Base-by-base conservation (phyloP, 225 moss, liverwort and hornwort species). In the Marchantia polymorpha region DNA sequence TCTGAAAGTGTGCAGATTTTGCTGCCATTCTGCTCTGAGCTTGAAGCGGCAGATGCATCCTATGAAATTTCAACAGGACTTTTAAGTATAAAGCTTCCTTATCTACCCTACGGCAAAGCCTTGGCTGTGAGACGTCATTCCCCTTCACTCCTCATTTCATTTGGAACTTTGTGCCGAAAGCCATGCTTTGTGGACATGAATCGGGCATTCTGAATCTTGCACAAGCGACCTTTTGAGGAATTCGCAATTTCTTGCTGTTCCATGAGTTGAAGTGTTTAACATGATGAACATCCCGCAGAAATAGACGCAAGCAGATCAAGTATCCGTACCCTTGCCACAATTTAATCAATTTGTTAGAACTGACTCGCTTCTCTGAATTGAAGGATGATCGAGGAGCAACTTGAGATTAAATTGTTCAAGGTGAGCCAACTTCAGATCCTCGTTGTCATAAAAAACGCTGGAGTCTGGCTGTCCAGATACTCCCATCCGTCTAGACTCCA, bases 1-100 rank as follows among this genome's bases (percentile, higher is more conserved):
- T 65, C 31, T n/a, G 12, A 26, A 17, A 1, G 9, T 19, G 15
- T 48, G 52, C 66, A 78, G 78, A 66, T 78, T 66, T 51, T 51
- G 11, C 78, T 78, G 66, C 67, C 78, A 12, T 78, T 78, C 66
- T 78, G 78, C 30, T 23, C 26, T 52, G 66, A 78, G 66, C 78
- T 54, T 51, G 51, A 17, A 10, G 48, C 64, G 20, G 78, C 67
- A 5, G 78, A 78, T n/a, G 78, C 50, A 66, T 50, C 50, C 48
- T 78, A 78, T 22, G 29, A 67, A 17, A 0, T 17, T 26, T 65
- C 52, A 25, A 66, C 25, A 23, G 50, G 53, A 23, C 52, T 78
- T 19, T 17, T 78, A 27, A 67, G 23, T 67, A 53, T 78, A 27
- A 65, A 65, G 25, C 65, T 78, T 6, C 78, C 78, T 17, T 52